A percentile compares a stretch with the other conserved stretches of the same genome.
phyloP scores from a whole-genome alignment of 2,329 filamentous ascomycete species.

The Alternaria panax region DNA sequence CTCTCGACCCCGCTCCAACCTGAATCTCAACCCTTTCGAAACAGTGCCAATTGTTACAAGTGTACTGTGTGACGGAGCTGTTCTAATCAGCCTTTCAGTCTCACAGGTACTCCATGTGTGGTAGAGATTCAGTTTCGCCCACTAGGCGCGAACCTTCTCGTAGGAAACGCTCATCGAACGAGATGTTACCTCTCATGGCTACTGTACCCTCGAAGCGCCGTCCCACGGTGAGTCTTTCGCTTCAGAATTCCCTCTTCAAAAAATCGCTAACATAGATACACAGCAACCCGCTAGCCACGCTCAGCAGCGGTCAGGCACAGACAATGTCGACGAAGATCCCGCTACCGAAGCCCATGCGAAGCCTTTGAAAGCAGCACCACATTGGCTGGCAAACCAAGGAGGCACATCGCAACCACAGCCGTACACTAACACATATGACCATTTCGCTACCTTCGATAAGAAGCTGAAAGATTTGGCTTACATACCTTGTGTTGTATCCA shows the following conservation, averaged over 20 bases:
- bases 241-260: not conserved
- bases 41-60: not conserved
- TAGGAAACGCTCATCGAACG: not conserved
- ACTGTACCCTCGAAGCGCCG: not conserved
- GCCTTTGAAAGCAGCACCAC: not conserved
- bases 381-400: not conserved
- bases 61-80: not conserved
- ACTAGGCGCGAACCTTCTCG: not conserved
- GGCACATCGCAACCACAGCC: not conserved
- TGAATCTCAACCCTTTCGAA: not conserved
- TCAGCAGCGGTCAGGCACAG: not conserved
- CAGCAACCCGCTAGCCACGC: not conserved
- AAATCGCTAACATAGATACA: not conserved
- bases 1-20: not conserved
- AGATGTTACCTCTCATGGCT: not conserved
- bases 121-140: not conserved
- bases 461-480: not conserved
- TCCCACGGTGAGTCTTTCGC: not conserved
- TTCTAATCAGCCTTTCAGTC: not conserved
- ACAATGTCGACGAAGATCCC: not conserved
- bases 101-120: not conserved
- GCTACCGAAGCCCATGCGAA: not conserved
- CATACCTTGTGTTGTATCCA: not conserved
- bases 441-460: not conserved
- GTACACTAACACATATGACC: not conserved